Conservation (phyloP, 805 yeast genomes). For the Sugiyamaella qingdaonensis region DNA sequence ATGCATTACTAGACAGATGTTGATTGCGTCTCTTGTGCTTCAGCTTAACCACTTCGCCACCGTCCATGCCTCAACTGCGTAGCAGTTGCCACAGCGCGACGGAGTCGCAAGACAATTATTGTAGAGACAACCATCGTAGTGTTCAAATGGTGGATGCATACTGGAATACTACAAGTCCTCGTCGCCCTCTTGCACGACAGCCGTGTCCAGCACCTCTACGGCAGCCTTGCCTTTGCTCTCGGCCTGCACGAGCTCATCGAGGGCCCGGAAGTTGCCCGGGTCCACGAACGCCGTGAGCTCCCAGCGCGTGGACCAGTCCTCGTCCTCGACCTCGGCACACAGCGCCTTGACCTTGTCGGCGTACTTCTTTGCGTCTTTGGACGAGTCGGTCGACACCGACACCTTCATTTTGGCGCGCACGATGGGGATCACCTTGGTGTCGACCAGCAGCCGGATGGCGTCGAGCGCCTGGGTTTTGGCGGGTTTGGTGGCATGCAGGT, state of each 20-base stretch:
- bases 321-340: constrained; percentile 42
- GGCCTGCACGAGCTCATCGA: constrained; percentile 57
- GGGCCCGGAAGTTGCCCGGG: constrained; percentile 73
- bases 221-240: constrained; percentile 56
- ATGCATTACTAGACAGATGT: too few relatives aligned
- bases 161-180: constrained; percentile 12
- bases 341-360: constrained; percentile 41
- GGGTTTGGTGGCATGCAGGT: constrained; percentile 64
- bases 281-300: constrained; percentile 69
- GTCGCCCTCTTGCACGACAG: constrained; percentile 67
- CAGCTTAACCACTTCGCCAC: too few relatives aligned
- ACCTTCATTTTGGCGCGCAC: constrained; percentile 93
- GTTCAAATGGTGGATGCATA: too few relatives aligned
- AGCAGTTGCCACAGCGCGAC: too few relatives aligned
- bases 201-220: constrained; percentile 83
- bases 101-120: too few relatives aligned
- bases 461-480: constrained; percentile 90
- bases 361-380: constrained; percentile 48
- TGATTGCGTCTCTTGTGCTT: too few relatives aligned
- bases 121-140: too few relatives aligned
- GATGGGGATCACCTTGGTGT: constrained; percentile 82
- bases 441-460: constrained; percentile 73
- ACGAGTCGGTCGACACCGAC: constrained; percentile 49
- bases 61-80: too few relatives aligned
- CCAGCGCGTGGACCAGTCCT: constrained; percentile 43